A percentile compares a stretch with the other conserved stretches of the same genome.
Conservation (phyloP, 2,329 filamentous ascomycete genomes). For the Geosmithia putterillii region DNA sequence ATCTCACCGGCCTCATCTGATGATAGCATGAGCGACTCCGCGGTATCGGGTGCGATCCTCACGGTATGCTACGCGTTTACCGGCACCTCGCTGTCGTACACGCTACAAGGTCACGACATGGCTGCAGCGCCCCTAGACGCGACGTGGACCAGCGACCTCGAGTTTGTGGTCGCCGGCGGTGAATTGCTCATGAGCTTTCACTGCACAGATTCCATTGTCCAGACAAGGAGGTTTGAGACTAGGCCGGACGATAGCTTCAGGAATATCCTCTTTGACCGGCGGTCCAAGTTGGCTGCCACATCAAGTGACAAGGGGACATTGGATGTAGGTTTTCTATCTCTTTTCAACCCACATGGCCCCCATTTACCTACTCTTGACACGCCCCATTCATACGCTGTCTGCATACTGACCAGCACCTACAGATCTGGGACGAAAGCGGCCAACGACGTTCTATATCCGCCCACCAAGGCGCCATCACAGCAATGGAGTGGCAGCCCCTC, state of each 20-base stretch:
- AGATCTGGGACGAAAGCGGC: constrained; percentile 44
- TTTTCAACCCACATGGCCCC: too few relatives aligned
- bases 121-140: constrained; percentile 40
- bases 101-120: constrained; percentile 37
- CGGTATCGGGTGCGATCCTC: constrained; percentile 33
- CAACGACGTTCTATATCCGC: constrained; percentile 43
- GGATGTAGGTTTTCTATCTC: constrained; percentile 41
- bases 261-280: constrained; percentile 43
- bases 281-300: constrained; percentile 42
- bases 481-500: constrained; percentile 48
- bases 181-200: constrained; percentile 36
- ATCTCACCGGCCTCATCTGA: constrained; percentile 30
- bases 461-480: constrained; percentile 45
- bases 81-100: constrained; percentile 27
- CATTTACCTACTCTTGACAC: too few relatives aligned
- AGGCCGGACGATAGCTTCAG: constrained; percentile 40
- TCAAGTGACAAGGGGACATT: constrained; percentile 47
- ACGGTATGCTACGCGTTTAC: constrained; percentile 31
- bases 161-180: constrained; percentile 48
- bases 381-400: too few relatives aligned
- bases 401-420: not conserved
- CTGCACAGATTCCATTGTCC: constrained; percentile 33
- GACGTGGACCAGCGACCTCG: constrained; percentile 44
- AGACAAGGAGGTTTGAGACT: constrained; percentile 36
- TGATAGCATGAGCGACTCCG: constrained; percentile 26